These are phyloP conservation scores for Tylopilus sp. DNA, from an alignment of 1,284 basidiomycete genomes.

Conservation along the genomic window DNA sequence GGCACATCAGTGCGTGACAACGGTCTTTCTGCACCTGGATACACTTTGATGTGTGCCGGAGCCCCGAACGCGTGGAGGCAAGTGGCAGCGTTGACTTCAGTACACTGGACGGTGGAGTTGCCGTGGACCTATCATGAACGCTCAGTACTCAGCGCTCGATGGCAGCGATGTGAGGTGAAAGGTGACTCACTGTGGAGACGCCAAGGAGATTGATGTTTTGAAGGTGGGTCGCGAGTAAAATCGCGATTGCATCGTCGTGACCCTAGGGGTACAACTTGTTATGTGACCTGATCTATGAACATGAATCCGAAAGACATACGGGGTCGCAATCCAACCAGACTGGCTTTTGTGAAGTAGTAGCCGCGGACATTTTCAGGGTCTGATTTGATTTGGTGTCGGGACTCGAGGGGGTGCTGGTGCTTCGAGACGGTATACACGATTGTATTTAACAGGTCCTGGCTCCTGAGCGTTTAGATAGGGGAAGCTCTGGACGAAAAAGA, in stretches of 20 bases:
- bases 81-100: slow-evolving; percentile 77
- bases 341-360: neutral
- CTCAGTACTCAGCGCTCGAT: neutral
- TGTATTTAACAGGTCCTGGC: too few relatives aligned
- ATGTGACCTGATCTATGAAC: slow-evolving; percentile 1
- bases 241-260: slow-evolving; percentile 87
- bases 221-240: slow-evolving; percentile 77
- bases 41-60: slow-evolving; percentile 64
- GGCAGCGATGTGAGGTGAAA: neutral
- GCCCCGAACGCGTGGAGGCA: slow-evolving; percentile 80
- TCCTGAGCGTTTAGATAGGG: too few relatives aligned
- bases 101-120: slow-evolving; percentile 73
- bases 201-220: slow-evolving; percentile 76
- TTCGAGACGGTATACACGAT: too few relatives aligned
- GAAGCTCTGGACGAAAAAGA: too few relatives aligned
- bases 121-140: slow-evolving; percentile 72
- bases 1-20: slow-evolving; percentile 56
- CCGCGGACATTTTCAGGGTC: too few relatives aligned
- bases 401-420: too few relatives aligned
- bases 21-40: slow-evolving; percentile 76
- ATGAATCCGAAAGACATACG: slow-evolving; percentile 43
- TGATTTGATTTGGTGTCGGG: too few relatives aligned
- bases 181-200: slow-evolving; percentile 73
- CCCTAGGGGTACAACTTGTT: slow-evolving; percentile 58
- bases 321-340: slow-evolving; percentile 71